Evolutionary conservation across 768 basidiomycete genomes (phyloP), one percentile per base, ranked within the genome.

Genomic region (Tulasnella sp.): DNA sequence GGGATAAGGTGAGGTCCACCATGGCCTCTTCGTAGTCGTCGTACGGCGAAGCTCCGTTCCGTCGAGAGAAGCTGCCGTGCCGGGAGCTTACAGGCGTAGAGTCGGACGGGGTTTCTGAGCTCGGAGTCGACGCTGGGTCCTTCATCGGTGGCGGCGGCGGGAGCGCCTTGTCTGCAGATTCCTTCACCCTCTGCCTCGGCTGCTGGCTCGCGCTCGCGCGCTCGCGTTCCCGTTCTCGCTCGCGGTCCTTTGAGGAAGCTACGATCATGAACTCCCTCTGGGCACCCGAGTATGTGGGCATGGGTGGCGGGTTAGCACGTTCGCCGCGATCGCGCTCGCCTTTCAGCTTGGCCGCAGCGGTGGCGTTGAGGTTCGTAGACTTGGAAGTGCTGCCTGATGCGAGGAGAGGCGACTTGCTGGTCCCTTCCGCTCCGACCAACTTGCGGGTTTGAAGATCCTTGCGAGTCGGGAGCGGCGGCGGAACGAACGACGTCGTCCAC

Each of bases 221-320:
- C 37, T 35, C 32, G 16, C 32, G 71, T 40, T 35, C 32, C 11
- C 32, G 9, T 6, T 72, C 37, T 20, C 39, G n/a, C 32, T 72
- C 71, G 4, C 44, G 29, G n/a, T 72, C 71, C 71, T 72, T 72
- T 15, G 77, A 77, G 32, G 77, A 71, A 0, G 77, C 77, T 1
- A 77, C 46, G 46, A 77, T 44, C 37, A 77, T 42, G 44, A 77
- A 26, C 42, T 77, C 77, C 71, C 77, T 23, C 70, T 77, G 77
- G 1, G 69, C 71, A 40, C 67, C 77, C 29, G 69, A 71, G 39
- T 77, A 77, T 29, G 77, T 77, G 6, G 77, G 77, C 77, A 77
- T 77, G 23, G 44, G 74, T 5, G 74, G 74, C 26, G 74, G 74
- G 37, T 75, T 23, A 0, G 51, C 74, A 2, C 74, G 42, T 39